These are phyloP conservation scores for Cystobasidium sp. DNA, from an alignment of 1,284 basidiomycete species.

Conservation along the genomic window DNA sequence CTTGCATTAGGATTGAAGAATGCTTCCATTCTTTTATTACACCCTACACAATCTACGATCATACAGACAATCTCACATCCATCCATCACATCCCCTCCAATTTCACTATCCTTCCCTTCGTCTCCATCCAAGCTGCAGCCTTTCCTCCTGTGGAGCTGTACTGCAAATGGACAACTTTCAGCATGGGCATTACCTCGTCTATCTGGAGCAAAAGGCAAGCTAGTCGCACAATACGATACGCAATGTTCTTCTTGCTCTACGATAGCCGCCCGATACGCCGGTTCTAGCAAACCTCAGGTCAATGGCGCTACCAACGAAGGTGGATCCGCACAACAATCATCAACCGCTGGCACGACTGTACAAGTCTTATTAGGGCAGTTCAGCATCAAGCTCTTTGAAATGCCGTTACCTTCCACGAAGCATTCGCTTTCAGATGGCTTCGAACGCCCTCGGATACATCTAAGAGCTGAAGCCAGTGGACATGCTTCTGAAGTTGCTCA, in stretches of 20 bases:
- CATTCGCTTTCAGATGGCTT: background rate
- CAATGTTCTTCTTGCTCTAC: constrained; percentile 6
- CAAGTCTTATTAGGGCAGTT: constrained; percentile 4
- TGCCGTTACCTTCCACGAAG: background rate
- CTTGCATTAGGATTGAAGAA: constrained; percentile 27
- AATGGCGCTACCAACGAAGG: constrained; percentile 1
- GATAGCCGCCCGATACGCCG: background rate
- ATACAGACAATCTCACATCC: constrained; percentile 36
- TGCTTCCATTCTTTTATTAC: constrained; percentile 15
- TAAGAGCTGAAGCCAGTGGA: constrained; percentile 16
- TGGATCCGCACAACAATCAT: background rate
- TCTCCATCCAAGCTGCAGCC: background rate
- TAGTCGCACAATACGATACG: constrained; percentile 19
- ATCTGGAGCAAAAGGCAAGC: background rate
- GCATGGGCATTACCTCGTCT: constrained; percentile 27
- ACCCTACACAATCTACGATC: constrained; percentile 33
- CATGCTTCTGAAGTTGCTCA: constrained; percentile 27
- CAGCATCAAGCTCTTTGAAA: constrained; percentile 31
- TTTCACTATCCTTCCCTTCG: background rate
- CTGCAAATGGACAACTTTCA: constrained; percentile 17
- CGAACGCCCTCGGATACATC: background rate
- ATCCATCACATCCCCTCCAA: constrained; percentile 5
- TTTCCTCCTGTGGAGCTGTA: constrained; percentile 26
- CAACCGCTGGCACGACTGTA: background rate
- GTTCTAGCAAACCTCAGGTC: background rate